Evolutionary conservation across 495 filamentous ascomycete genomes (phyloP).

Genomic region (Pyrenopolyporus hunteri): DNA sequence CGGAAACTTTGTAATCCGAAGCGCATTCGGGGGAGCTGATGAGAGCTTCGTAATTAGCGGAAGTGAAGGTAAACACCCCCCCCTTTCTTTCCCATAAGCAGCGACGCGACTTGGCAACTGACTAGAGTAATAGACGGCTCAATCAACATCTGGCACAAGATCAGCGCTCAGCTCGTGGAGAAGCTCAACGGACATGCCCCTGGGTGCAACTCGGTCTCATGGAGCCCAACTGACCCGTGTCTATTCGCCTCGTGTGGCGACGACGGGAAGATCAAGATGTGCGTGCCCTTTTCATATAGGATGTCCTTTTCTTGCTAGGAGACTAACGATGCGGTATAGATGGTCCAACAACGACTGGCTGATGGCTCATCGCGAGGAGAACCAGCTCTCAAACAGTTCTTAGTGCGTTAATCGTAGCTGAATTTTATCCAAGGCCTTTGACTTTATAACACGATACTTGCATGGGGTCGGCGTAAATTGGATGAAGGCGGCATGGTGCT

Average conservation of each 20-base stretch:
- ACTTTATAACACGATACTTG: constrained; percentile 30
- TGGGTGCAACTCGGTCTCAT: constrained; percentile 88
- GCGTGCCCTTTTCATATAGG: constrained; percentile 39
- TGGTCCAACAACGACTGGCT: constrained; percentile 42
- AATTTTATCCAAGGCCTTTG: constrained; percentile 13
- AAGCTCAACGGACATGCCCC: constrained; percentile 73
- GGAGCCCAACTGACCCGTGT: constrained; percentile 81
- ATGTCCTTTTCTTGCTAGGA: background rate
- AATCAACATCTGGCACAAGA: constrained; percentile 90
- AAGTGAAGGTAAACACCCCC: constrained; percentile 78
- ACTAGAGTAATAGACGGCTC: constrained; percentile 65
- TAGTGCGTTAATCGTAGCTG: constrained; percentile 3
- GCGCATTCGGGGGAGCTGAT: constrained; percentile 82
- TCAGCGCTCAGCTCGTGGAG: constrained; percentile 75
- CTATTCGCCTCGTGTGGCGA: constrained; percentile 95
- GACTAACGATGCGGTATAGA: constrained; percentile 32
- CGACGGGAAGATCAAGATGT: constrained; percentile 87
- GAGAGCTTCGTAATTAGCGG: constrained; percentile 92
- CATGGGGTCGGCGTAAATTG: constrained; percentile 40
- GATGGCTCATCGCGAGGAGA: constrained; percentile 10
- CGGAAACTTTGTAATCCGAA: constrained; percentile 76
- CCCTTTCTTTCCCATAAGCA: too few relatives aligned
- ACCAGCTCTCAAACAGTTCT: constrained; percentile 14
- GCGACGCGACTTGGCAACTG: constrained; percentile 5
- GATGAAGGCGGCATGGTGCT: constrained; percentile 30